Conservation (phyloP, 345 rosid genomes). For the Citrus medica region DNA sequence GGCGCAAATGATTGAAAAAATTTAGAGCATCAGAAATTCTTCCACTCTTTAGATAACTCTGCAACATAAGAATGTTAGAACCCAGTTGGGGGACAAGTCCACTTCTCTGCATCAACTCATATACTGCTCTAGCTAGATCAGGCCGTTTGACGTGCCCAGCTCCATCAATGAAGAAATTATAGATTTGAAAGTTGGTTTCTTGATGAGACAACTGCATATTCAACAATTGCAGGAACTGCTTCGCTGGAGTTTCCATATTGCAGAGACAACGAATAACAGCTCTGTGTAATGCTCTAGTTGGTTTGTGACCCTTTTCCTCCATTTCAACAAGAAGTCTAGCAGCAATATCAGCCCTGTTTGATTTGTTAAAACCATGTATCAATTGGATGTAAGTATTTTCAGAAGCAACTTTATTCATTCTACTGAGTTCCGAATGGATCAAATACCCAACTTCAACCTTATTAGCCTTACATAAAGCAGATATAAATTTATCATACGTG, state of each 20-base stretch:
- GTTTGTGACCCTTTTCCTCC: constrained; percentile 64
- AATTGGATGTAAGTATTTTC: constrained; percentile 33
- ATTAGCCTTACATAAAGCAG: constrained; percentile 51
- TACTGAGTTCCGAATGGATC: constrained; percentile 43
- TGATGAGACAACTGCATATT: constrained; percentile 49
- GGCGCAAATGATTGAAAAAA: constrained; percentile 40
- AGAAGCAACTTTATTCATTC: constrained; percentile 25
- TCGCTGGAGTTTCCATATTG: constrained; percentile 40
- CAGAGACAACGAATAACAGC: constrained; percentile 51
- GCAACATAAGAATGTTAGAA: constrained; percentile 50
- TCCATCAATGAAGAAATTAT: constrained; percentile 65
- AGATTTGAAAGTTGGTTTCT: constrained; percentile 29
- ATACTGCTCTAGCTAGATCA: constrained; percentile 61
- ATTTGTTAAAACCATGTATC: constrained; percentile 49
- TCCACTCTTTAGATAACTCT: constrained; percentile 54
- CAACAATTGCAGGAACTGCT: constrained; percentile 41
- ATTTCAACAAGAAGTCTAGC: constrained; percentile 64
- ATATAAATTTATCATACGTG: constrained; percentile 42
- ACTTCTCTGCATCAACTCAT: constrained; percentile 55
- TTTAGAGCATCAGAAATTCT: constrained; percentile 58
- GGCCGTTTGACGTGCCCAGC: constrained; percentile 69
- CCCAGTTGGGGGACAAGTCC: constrained; percentile 39
- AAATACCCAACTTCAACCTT: constrained; percentile 62
- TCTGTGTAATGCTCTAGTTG: constrained; percentile 35
- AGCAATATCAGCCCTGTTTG: constrained; percentile 56